phyloP scores from a whole-genome alignment of 208 protist genomes.

The Trypanosoma scelopori region DNA sequence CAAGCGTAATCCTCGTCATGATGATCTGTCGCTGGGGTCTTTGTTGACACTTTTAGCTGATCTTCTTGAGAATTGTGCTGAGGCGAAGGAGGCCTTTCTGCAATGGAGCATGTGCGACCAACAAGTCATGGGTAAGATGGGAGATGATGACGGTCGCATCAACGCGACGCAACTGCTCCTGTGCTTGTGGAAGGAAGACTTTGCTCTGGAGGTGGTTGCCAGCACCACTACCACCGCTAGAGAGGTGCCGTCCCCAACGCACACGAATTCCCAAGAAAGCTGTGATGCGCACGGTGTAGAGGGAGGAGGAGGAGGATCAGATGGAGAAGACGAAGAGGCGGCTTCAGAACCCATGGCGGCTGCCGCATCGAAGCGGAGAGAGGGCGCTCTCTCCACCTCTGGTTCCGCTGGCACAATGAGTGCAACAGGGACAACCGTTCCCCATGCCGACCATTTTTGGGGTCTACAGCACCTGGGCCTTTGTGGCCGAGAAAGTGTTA shows the following conservation, averaged over 20 bases:
- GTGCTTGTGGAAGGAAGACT: slow-evolving; percentile 31
- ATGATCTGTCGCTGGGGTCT: neutral
- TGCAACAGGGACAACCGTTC: neutral
- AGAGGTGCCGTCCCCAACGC: neutral
- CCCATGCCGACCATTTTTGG: slow-evolving; percentile 22
- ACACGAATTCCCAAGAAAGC: too few relatives aligned
- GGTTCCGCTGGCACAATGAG: neutral
- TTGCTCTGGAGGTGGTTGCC: neutral
- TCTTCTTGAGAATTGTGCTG: slow-evolving; percentile 43
- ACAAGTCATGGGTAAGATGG: neutral
- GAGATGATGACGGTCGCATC: slow-evolving; percentile 20
- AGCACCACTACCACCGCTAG: neutral
- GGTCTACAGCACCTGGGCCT: slow-evolving; percentile 19
- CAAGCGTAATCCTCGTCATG: too few relatives aligned
- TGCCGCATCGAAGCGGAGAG: neutral
- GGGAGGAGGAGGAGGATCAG: neutral
- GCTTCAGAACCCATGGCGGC: neutral
- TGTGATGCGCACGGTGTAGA: neutral
- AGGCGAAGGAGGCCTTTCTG: slow-evolving; percentile 50
- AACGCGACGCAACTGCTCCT: slow-evolving; percentile 50
- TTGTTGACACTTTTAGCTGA: slow-evolving; percentile 60
- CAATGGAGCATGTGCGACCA: slow-evolving; percentile 46
- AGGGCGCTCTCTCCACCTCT: neutral
- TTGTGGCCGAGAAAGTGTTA: slow-evolving; percentile 11
- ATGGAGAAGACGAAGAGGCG: neutral